Percentiles rank a stretch among this genome's conserved stretches.
These are phyloP conservation scores for Zalaria obscura DNA, from an alignment of 2,329 filamentous ascomycete genomes.

Conservation along the genomic window DNA sequence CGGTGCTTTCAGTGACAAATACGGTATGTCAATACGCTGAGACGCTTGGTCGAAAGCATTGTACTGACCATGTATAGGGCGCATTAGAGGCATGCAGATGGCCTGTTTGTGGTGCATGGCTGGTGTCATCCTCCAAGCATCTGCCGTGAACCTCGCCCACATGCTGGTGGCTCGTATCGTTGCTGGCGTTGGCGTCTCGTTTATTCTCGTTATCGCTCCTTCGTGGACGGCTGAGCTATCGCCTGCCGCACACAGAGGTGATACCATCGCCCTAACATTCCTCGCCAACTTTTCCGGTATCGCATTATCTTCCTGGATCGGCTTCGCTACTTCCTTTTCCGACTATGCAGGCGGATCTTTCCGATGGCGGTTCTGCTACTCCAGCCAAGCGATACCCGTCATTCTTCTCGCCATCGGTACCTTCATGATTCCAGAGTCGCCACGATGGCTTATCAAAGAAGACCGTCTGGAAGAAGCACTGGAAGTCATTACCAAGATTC, in stretches of 20 bases:
- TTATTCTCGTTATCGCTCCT: constrained; percentile 12
- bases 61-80: background rate
- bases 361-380: constrained; percentile 10
- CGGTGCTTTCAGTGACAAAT: constrained; percentile 4
- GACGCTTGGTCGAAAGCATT: too few relatives aligned
- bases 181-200: constrained; percentile 13
- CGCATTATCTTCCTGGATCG: constrained; percentile 14
- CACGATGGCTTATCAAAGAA: constrained; percentile 42
- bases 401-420: too few relatives aligned
- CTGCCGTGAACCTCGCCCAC: constrained; percentile 10
- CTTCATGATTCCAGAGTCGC: constrained; percentile 36
- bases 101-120: constrained; percentile 11
- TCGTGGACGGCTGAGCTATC: constrained; percentile 12
- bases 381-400: too few relatives aligned
- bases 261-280: constrained; percentile 11
- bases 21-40: background rate
- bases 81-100: constrained; percentile 15
- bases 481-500: constrained; percentile 43
- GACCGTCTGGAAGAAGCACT: constrained; percentile 42
- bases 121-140: constrained; percentile 11
- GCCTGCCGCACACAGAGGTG: constrained; percentile 8
- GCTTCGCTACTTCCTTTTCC: constrained; percentile 10
- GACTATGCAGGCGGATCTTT: constrained; percentile 6
- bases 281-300: constrained; percentile 17
- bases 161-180: constrained; percentile 12